These are phyloP conservation scores for Ogataea pini DNA, from an alignment of 805 yeast species.

Conservation along the genomic window DNA sequence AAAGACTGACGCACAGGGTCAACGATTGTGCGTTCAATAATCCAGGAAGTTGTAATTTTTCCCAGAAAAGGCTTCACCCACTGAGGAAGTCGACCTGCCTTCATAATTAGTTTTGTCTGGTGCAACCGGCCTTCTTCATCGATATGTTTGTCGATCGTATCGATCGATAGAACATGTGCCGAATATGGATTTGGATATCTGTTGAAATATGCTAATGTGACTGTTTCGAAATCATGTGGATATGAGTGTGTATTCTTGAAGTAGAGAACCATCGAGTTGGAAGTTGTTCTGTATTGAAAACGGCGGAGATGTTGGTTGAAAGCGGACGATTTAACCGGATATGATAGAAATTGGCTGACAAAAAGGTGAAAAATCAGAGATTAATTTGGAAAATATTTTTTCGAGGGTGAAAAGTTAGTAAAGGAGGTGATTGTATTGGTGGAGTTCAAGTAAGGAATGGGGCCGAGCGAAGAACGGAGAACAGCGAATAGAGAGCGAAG, in stretches of 20 bases:
- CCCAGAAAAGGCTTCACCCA: slow-evolving; percentile 80
- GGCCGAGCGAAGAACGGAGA: no score
- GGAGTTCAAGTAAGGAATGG: no score
- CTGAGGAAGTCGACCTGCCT: slow-evolving; percentile 76
- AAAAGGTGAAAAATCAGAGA: not conserved
- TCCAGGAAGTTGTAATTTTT: slow-evolving; percentile 69
- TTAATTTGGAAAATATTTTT: not conserved
- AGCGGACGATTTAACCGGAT: not conserved
- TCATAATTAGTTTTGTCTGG: slow-evolving; percentile 72
- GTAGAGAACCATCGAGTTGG: slow-evolving; percentile 60
- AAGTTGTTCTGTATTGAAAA: no score
- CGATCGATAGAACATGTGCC: slow-evolving; percentile 79
- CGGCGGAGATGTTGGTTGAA: not conserved
- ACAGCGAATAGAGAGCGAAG: no score
- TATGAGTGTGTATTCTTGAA: slow-evolving; percentile 57
- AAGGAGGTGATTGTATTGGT: not conserved
- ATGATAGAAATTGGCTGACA: not conserved
- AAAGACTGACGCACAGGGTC: slow-evolving; percentile 59
- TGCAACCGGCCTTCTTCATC: slow-evolving; percentile 65
- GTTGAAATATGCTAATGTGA: slow-evolving; percentile 74
- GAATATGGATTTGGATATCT: slow-evolving; percentile 81
- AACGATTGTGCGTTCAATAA: slow-evolving; percentile 74
- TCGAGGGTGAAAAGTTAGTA: not conserved
- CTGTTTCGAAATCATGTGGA: slow-evolving; percentile 67
- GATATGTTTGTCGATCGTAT: slow-evolving; percentile 63